Base-by-base conservation (phyloP, 1,284 basidiomycete genomes). In the Fomitopsis schrenkii region DNA sequence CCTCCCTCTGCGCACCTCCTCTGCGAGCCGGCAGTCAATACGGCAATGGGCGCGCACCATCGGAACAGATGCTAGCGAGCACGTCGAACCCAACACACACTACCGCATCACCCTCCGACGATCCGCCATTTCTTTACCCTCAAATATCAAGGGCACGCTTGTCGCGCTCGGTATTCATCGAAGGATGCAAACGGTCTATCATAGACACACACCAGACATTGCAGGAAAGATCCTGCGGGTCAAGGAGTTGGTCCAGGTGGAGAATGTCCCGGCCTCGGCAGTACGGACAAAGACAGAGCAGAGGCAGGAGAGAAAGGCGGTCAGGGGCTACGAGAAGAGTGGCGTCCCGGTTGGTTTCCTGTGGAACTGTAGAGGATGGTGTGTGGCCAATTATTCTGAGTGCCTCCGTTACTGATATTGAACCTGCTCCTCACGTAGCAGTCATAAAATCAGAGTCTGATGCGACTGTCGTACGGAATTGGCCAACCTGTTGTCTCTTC, bases 201-300 rank as follows among this genome's bases (percentile, higher is more conserved):
- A 91, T 63, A 76, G 78, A 7, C 90, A 93, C 65, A 80, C 81
- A 0, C 85, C 87, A 0, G 88, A 90, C 62, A 81, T 85, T 26
- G 93, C 93, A 0, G 93, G 93, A 28, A 92, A 91, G 72, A 92
- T 95, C 57, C 79, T 95, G 44, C 77, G 78, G 14, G 85, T 95
- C 60, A 95, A 95, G 79, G 93, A 95, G 77, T 77, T 95, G 40
- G 83, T 95, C n/a, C 85, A 89, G 69, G 93, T 95, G 59, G 83
- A 90, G 71, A 95, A 94, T 70, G 92, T 95, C 15, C 81, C 87
- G 0, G 76, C 76, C 36, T 79, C 80, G 38, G 77, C 80, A 57
- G 90, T 93, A 36, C 79, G 80, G 75, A 87, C 84, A 9, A 86
- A 87, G 72, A 77, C 81, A 64, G 80, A 91, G 74, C 83, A 87